Evolutionary conservation across 179 eudicot genomes (phyloP), one percentile per base, ranked within the genome.

Genomic region (Drosera spatulata): DNA sequence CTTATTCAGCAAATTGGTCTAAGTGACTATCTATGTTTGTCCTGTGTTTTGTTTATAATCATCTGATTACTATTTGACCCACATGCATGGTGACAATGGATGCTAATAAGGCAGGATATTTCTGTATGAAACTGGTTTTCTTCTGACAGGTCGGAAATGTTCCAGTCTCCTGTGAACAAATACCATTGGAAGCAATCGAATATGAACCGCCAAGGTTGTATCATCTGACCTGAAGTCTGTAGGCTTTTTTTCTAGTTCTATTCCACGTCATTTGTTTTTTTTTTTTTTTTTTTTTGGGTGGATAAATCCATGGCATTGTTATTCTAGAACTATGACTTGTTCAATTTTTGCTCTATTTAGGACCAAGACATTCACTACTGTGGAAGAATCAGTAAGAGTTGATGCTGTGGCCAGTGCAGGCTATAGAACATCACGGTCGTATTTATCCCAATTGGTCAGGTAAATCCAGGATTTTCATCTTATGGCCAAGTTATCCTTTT

Each of bases 391-490:
- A 59, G 48, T 81, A 68, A 82, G 96, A 73, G 71, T 93, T 46
- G 99, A 93, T 78, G 82, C 99, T 41, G 39, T 93, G 58, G 96
- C 96, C 49, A 89, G 99, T 81, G 96, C 99, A 22, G 98, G 98
- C 50, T 91, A 77, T 70, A 91, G 86, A 81, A 78, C 84, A 61
- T 91, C 98, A 50, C 79, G 99, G 56, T 84, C 99, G 38, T 88
- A 93, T 68, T 75, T 93, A 69, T 82, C 77, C 58, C 83, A 80
- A 71, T 71, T 86, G 70, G 84, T 93, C 73, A 84, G 99, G 99
- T 88, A 68, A 39, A 56, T 5, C 9, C 43, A 14, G 12, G 3
- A 6, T 51, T 14, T 5, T 12, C 7, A 5, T 1, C 14, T 11
- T 37, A 10, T 10, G 2, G 14, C 7, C 6, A 7, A 4, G 45